These are phyloP conservation scores for Colletotrichum truncatum DNA, from an alignment of 2,329 filamentous ascomycete genomes.

Conservation along the genomic window DNA sequence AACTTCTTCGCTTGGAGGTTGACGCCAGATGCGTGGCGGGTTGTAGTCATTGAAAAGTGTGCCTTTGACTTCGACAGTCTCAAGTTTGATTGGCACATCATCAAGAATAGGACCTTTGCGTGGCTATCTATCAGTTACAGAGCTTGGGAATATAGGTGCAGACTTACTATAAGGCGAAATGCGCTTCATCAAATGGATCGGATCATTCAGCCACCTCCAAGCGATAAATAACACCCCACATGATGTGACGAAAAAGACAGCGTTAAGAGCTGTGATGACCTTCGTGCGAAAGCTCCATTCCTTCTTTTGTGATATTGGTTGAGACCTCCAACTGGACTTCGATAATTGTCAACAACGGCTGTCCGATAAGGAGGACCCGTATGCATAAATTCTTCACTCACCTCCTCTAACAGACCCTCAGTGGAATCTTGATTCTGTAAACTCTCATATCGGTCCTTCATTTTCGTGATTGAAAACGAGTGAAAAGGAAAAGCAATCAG, in stretches of 20 bases:
- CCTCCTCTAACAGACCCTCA: not conserved
- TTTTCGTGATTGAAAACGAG: not conserved
- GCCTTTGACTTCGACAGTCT: slow-evolving; percentile 19
- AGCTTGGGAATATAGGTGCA: fast-evolving
- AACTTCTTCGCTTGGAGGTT: slow-evolving; percentile 31
- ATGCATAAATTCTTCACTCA: not conserved
- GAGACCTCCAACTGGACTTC: not conserved
- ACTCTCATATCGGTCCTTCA: slow-evolving; percentile 14
- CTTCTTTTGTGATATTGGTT: not conserved
- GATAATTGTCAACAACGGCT: not conserved
- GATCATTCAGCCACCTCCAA: slow-evolving; percentile 17
- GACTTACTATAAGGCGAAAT: slow-evolving; percentile 21
- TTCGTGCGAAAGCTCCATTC: slow-evolving; percentile 7
- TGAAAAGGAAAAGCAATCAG: not conserved
- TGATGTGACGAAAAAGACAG: not conserved
- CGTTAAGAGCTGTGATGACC: not conserved
- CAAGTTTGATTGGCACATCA: slow-evolving; percentile 4
- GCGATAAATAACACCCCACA: slow-evolving; percentile 5
- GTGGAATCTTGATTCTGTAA: not conserved
- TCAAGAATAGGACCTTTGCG: slow-evolving; percentile 14
- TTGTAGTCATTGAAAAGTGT: slow-evolving; percentile 35
- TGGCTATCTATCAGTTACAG: too few relatives aligned
- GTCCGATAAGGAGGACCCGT: not conserved
- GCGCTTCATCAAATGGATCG: slow-evolving; percentile 11
- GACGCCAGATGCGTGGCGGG: slow-evolving; percentile 38